phyloP scores from a whole-genome alignment of 208 protist genomes.

The Herpetomonas tarakana region DNA sequence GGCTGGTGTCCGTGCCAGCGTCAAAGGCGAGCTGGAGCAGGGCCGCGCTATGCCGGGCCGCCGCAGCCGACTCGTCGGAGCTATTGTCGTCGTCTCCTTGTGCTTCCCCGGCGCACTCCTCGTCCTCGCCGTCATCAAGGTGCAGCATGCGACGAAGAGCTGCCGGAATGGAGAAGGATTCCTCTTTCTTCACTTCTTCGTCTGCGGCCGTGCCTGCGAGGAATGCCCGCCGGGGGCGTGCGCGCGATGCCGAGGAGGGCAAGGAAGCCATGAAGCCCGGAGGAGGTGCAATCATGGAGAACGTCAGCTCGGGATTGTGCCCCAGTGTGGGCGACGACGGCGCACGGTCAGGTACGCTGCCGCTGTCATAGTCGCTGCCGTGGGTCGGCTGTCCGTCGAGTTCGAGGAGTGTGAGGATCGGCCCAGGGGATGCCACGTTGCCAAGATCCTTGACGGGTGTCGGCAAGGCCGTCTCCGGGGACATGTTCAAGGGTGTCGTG shows the following conservation, averaged over 20 bases:
- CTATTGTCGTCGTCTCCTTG: neutral
- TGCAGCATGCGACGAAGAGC: neutral
- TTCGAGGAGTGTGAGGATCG: neutral
- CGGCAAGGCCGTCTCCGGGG: too few species aligned
- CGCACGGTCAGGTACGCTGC: too few species aligned
- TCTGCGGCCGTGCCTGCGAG: neutral
- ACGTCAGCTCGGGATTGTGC: constrained; percentile 3
- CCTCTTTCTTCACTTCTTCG: neutral
- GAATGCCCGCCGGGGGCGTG: neutral
- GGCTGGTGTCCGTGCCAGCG: constrained; percentile 15
- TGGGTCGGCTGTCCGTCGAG: neutral
- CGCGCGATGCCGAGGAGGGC: neutral
- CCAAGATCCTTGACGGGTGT: too few species aligned
- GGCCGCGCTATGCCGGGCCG: constrained; percentile 6
- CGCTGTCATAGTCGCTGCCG: too few species aligned
- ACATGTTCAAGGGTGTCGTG: too few species aligned
- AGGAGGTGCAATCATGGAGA: constrained; percentile 13
- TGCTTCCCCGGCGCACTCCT: neutral
- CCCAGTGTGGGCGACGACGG: too few species aligned
- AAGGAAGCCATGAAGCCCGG: constrained; percentile 4
- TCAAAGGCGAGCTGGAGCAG: constrained; percentile 1
- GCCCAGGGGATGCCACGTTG: neutral
- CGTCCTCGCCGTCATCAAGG: neutral
- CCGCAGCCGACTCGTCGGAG: neutral
- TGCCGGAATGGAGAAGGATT: neutral